Evolutionary conservation across 129 eudicot genomes (phyloP).

Genomic region (Escallonia herrerae): DNA sequence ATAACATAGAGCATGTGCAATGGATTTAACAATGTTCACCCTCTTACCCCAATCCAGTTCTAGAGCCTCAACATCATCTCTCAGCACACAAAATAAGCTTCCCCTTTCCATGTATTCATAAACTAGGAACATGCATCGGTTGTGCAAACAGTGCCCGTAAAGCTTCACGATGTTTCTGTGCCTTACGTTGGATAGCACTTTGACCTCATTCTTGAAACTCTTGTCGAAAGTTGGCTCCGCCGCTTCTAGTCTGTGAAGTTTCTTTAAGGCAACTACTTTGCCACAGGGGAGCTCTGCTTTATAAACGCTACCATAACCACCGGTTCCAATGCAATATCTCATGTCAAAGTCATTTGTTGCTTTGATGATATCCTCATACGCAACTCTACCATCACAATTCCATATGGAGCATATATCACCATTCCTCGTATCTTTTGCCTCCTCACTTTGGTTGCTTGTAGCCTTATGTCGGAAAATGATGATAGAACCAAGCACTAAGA

Average conservation of each 20-base stretch:
- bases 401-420: not conserved
- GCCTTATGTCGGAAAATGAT: not conserved
- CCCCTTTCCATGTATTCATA: constrained; percentile 11
- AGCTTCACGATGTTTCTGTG: not conserved
- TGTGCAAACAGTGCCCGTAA: not conserved
- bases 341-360: not conserved
- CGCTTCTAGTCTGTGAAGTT: not conserved
- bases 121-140: constrained; percentile 2
- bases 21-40: constrained; percentile 2
- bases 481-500: not conserved
- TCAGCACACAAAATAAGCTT: not conserved
- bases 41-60: constrained; percentile 1
- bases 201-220: not conserved
- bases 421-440: not conserved
- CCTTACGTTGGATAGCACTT: not conserved
- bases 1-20: constrained; percentile 9
- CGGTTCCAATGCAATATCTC: too few species aligned
- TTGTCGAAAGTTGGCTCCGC: not conserved
- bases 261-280: too few species aligned
- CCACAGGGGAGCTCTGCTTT: too few species aligned
- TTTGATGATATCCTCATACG: not conserved
- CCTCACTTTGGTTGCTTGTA: not conserved
- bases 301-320: too few species aligned
- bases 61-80: not conserved
- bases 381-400: not conserved